phyloP scores from a whole-genome alignment of 192 early-diverging fungal genomes.

The Umbelopsis sp. region DNA sequence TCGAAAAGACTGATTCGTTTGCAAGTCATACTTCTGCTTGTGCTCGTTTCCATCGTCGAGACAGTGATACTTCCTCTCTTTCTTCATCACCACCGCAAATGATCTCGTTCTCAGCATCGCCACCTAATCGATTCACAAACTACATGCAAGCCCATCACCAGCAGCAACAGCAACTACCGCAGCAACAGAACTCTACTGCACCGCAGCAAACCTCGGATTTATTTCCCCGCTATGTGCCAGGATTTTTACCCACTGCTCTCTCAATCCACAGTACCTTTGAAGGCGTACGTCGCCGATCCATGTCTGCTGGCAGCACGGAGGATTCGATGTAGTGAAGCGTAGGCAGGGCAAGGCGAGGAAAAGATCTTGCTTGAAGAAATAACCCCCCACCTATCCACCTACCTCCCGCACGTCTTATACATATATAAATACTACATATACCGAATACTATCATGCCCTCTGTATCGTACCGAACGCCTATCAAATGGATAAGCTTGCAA shows the following conservation, averaged over 20 bases:
- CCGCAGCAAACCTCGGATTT: conserved; percentile 10
- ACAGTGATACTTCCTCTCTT: conserved; percentile 31
- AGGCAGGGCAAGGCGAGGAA: too few relatives aligned
- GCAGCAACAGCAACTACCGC: neutral
- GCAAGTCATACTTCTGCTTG: conserved; percentile 38
- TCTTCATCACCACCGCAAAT: conserved; percentile 8
- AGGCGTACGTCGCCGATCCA: conserved; percentile 39
- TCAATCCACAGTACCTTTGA: conserved; percentile 40
- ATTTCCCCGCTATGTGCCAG: conserved; percentile 21
- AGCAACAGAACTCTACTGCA: neutral
- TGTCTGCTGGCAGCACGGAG: conserved; percentile 31
- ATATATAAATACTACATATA: too few relatives aligned
- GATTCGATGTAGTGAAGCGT: neutral
- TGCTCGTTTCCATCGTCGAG: conserved; percentile 37
- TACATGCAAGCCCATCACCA: conserved; percentile 13
- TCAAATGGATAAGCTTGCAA: too few relatives aligned
- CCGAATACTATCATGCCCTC: too few relatives aligned
- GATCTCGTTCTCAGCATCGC: conserved; percentile 18
- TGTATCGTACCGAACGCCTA: too few relatives aligned
- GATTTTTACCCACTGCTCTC: conserved; percentile 36
- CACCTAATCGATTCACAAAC: conserved; percentile 18
- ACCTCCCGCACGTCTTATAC: too few relatives aligned
- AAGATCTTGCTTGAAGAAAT: too few relatives aligned
- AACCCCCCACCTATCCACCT: too few relatives aligned
- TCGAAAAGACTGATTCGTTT: conserved; percentile 43